phyloP scores from a whole-genome alignment of 495 filamentous ascomycete species.

The Cercophora scortea region DNA sequence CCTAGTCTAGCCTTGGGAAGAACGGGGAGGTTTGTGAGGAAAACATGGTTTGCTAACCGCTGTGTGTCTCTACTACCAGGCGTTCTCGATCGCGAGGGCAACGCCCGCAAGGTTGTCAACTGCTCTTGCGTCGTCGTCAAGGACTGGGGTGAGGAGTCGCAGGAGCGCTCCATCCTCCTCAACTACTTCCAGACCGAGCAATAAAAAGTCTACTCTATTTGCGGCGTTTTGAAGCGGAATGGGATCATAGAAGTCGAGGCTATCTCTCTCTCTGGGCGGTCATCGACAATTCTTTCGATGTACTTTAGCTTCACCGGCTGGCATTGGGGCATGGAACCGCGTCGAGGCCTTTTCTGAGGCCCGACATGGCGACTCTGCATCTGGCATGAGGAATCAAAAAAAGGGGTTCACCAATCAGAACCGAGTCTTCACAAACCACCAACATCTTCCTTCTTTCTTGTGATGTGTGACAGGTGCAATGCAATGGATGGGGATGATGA shows the following conservation, averaged over 20 bases:
- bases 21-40: neutral
- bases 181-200: slow-evolving; percentile 96
- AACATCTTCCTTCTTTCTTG: neutral
- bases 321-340: slow-evolving; percentile 22
- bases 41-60: slow-evolving; percentile 4
- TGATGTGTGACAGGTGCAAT: neutral
- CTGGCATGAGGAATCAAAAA: slow-evolving; percentile 23
- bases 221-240: slow-evolving; percentile 13
- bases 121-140: slow-evolving; percentile 99
- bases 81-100: slow-evolving; percentile 97
- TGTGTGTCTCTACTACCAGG: slow-evolving; percentile 41
- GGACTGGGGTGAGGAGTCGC: slow-evolving; percentile 99
- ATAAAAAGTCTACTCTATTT: slow-evolving; percentile 27
- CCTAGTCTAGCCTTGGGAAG: no score
- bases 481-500: neutral
- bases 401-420: neutral
- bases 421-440: neutral
- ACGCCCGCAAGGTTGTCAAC: slow-evolving; percentile 99
- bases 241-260: slow-evolving; percentile 25
- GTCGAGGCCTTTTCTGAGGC: slow-evolving; percentile 8
- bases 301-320: slow-evolving; percentile 29
- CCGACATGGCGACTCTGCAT: slow-evolving; percentile 13
- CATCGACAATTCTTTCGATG: slow-evolving; percentile 20
- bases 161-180: slow-evolving; percentile 94
- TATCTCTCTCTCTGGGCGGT: slow-evolving; percentile 19